A percentile compares a stretch with the other conserved stretches of the same genome.
These are phyloP conservation scores for Astragalus glycyphyllos DNA, from an alignment of 306 rosid genomes.

Conservation along the genomic window DNA sequence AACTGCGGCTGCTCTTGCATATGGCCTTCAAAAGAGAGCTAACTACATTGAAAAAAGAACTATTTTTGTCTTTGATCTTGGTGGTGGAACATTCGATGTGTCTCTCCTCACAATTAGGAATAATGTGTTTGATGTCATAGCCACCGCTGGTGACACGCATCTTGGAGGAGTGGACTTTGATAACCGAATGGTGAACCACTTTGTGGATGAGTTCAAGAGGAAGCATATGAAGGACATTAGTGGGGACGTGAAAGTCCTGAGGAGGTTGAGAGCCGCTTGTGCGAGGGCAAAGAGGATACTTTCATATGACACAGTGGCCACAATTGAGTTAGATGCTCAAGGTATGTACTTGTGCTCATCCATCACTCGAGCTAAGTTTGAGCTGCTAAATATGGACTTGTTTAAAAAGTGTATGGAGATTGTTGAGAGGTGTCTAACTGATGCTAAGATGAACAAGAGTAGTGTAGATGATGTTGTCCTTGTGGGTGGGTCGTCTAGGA, in stretches of 20 bases:
- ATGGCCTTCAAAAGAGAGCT: slow-evolving; percentile 58
- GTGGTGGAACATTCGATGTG: slow-evolving; percentile 61
- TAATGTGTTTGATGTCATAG: not conserved
- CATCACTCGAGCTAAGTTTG: slow-evolving; percentile 29
- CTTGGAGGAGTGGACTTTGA: slow-evolving; percentile 45
- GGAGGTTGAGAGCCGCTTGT: slow-evolving; percentile 16
- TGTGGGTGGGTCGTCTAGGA: slow-evolving; percentile 68
- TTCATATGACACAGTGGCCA: not conserved
- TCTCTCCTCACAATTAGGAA: slow-evolving; percentile 54
- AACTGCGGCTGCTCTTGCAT: slow-evolving; percentile 57
- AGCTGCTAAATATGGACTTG: slow-evolving; percentile 18
- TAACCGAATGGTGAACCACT: slow-evolving; percentile 21
- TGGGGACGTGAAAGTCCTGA: not conserved
- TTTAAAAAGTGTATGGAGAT: slow-evolving; percentile 54
- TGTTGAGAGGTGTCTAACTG: slow-evolving; percentile 52
- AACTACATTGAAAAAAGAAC: slow-evolving; percentile 38
- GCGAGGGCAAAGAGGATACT: slow-evolving; percentile 22
- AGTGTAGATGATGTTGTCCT: slow-evolving; percentile 55
- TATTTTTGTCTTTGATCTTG: slow-evolving; percentile 33
- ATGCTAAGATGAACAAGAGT: slow-evolving; percentile 59
- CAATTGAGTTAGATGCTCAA: slow-evolving; percentile 5
- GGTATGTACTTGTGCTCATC: not conserved
- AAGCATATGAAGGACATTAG: slow-evolving; percentile 24
- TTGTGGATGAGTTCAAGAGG: slow-evolving; percentile 29
- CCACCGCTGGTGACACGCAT: slow-evolving; percentile 24